phyloP scores from a whole-genome alignment of 768 basidiomycete species.

The Mycena belliarum region DNA sequence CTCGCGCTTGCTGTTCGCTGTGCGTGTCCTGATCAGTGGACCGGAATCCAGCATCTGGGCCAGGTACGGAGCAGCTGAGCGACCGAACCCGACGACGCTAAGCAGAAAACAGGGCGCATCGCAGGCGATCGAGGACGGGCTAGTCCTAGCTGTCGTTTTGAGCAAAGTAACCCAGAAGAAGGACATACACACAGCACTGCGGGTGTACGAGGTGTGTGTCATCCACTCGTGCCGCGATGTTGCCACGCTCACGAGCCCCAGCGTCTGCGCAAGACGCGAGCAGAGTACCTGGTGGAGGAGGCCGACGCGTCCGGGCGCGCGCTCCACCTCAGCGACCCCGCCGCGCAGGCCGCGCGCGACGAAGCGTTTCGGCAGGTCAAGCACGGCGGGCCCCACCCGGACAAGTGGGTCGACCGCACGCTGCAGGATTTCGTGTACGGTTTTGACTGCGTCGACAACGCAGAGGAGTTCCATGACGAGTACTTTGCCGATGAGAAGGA shows the following conservation, averaged over 20 bases:
- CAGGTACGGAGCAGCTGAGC: not conserved
- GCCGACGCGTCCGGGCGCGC: conserved; percentile 22
- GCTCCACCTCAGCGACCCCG: conserved; percentile 20
- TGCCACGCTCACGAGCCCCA: not conserved
- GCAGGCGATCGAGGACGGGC: conserved; percentile 43
- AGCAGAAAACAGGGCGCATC: conserved; percentile 33
- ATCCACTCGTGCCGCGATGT: too few relatives aligned
- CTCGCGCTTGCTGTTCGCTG: not conserved
- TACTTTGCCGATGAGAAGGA: conserved; percentile 3
- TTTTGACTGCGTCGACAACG: conserved; percentile 22
- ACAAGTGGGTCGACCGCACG: conserved; percentile 22
- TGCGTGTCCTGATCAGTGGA: not conserved
- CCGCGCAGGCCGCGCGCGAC: conserved; percentile 23
- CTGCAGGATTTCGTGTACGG: conserved; percentile 28
- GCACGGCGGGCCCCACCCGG: conserved; percentile 23
- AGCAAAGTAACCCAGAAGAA: conserved; percentile 5
- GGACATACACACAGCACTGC: conserved; percentile 18
- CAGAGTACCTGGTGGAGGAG: conserved; percentile 23
- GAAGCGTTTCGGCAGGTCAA: conserved; percentile 22
- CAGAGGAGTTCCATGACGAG: conserved; percentile 12
- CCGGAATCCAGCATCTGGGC: conserved; percentile 6
- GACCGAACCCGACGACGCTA: not conserved
- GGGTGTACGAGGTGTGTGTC: conserved; percentile 19
- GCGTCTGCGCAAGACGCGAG: conserved; percentile 23
- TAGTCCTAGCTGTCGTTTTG: conserved; percentile 34